Evolutionary conservation across 257 asterid species (phyloP).

Genomic region (Scutellaria galericulata): DNA sequence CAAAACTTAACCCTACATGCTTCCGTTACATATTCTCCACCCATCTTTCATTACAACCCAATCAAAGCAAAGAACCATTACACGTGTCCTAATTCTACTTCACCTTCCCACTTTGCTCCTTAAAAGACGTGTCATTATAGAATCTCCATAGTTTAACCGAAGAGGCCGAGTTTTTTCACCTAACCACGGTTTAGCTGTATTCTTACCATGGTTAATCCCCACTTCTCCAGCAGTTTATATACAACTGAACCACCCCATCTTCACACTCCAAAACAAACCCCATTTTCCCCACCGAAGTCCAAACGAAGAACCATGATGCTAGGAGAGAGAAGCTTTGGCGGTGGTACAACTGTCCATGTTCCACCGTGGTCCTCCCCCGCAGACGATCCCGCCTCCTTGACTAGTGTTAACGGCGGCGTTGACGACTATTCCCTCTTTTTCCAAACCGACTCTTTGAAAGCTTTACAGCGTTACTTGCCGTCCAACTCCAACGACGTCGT

Average conservation of each 20-base stretch:
- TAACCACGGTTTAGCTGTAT: constrained; percentile 38
- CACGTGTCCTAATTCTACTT: constrained; percentile 40
- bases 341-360: constrained; percentile 47
- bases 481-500: constrained; percentile 51
- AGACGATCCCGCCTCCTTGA: constrained; percentile 43
- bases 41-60: constrained; percentile 32
- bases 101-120: constrained; percentile 24
- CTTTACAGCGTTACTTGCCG: constrained; percentile 62
- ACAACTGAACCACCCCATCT: constrained; percentile 31
- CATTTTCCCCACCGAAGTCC: constrained; percentile 8
- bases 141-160: constrained; percentile 43
- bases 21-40: background rate
- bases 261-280: constrained; percentile 15
- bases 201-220: constrained; percentile 55
- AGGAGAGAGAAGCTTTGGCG: constrained; percentile 46
- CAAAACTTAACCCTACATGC: constrained; percentile 15
- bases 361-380: constrained; percentile 63
- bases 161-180: constrained; percentile 26
- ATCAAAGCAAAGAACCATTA: constrained; percentile 29
- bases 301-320: constrained; percentile 47
- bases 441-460: constrained; percentile 43
- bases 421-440: constrained; percentile 52
- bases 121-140: constrained; percentile 3
- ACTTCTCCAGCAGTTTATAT: constrained; percentile 61
- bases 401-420: constrained; percentile 42